A percentile compares a stretch with the other conserved stretches of the same genome.
These are phyloP conservation scores for Ophiosphaerella herpotricha DNA, from an alignment of 2,329 filamentous ascomycete genomes.

Conservation along the genomic window DNA sequence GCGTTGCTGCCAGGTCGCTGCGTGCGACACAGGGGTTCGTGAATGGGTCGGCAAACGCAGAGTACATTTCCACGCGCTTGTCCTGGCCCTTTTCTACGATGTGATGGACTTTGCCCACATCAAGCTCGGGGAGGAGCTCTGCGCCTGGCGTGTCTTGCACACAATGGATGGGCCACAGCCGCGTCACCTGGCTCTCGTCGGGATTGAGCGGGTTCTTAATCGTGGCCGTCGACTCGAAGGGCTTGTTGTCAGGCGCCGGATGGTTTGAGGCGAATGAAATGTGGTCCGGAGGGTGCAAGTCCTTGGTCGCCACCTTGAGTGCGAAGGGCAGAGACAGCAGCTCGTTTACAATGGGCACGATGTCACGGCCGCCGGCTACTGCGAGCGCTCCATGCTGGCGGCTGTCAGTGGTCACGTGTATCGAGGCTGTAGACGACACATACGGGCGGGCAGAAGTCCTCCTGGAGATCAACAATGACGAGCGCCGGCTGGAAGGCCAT, in stretches of 20 bases:
- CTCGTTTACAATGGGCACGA: constrained; percentile 72
- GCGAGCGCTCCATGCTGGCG: constrained; percentile 79
- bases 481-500: constrained; percentile 57
- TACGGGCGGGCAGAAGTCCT: constrained; percentile 93
- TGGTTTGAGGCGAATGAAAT: constrained; percentile 90
- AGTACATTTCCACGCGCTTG: constrained; percentile 85
- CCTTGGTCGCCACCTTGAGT: constrained; percentile 82
- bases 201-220: constrained; percentile 71
- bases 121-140: constrained; percentile 73
- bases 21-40: constrained; percentile 60
- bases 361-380: constrained; percentile 72
- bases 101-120: constrained; percentile 62
- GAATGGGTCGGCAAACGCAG: constrained; percentile 85
- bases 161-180: constrained; percentile 91
- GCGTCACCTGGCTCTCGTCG: constrained; percentile 65
- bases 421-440: constrained; percentile 40
- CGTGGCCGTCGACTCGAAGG: constrained; percentile 68
- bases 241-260: constrained; percentile 60
- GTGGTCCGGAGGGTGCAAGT: constrained; percentile 84
- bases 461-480: constrained; percentile 84
- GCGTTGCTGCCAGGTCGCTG: constrained; percentile 63
- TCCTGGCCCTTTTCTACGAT: constrained; percentile 80
- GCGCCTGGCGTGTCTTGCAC: constrained; percentile 75
- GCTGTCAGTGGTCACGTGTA: background rate
- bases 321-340: constrained; percentile 74